Conservation (phyloP, 805 yeast genomes). For the Saccharomycopsis capsularis region DNA sequence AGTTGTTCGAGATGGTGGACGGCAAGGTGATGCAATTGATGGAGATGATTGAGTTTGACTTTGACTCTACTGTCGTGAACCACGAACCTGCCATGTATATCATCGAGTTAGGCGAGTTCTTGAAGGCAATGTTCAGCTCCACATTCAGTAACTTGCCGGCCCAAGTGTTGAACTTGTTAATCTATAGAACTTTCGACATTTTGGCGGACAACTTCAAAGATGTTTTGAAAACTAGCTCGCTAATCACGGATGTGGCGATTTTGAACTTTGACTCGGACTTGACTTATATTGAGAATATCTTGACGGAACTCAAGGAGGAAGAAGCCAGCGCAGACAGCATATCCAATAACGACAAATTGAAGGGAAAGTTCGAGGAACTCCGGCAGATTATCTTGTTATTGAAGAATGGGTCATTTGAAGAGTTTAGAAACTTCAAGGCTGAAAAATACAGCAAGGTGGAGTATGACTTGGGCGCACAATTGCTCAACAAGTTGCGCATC, state of each 20-base stretch:
- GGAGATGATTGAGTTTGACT: constrained; percentile 80
- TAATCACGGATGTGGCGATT: constrained; percentile 48
- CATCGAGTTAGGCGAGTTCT: constrained; percentile 76
- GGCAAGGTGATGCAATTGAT: constrained; percentile 69
- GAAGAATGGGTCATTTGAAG: constrained; percentile 35
- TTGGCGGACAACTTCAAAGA: constrained; percentile 64
- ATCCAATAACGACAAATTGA: constrained; percentile 3
- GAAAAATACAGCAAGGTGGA: constrained; percentile 20
- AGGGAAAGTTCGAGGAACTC: constrained; percentile 38
- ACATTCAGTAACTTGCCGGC: constrained; percentile 78
- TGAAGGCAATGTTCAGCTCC: constrained; percentile 78
- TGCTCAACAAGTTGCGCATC: constrained; percentile 16
- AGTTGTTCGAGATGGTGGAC: constrained; percentile 78
- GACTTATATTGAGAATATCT: constrained; percentile 55
- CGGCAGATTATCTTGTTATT: constrained; percentile 74
- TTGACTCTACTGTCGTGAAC: constrained; percentile 51
- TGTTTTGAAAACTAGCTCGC: constrained; percentile 47
- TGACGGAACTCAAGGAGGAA: constrained; percentile 27
- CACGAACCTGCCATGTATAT: constrained; percentile 66
- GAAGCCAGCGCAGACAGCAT: not conserved
- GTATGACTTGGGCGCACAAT: constrained; percentile 14
- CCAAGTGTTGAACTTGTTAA: constrained; percentile 68
- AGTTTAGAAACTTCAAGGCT: constrained; percentile 15
- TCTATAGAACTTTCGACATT: constrained; percentile 81
- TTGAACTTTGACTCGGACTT: constrained; percentile 78